A percentile compares a stretch with the other conserved stretches of the same genome.
These are phyloP conservation scores for Puccinia novopanici DNA, from an alignment of 1,284 basidiomycete genomes.

Conservation along the genomic window DNA sequence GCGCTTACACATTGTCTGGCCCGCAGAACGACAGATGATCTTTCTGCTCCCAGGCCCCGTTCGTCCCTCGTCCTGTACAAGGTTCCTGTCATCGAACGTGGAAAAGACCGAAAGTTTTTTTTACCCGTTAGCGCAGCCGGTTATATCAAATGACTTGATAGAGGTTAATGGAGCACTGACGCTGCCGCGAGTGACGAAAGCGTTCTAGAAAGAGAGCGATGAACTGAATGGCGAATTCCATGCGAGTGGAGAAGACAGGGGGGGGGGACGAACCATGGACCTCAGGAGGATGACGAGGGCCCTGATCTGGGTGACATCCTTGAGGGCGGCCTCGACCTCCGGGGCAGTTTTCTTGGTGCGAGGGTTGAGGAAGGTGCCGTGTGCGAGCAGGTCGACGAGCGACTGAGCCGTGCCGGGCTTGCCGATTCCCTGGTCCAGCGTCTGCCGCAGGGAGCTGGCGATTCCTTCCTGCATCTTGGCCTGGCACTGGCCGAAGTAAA, in stretches of 20 bases:
- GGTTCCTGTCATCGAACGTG: conserved; percentile 19
- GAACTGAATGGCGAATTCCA: too few relatives aligned
- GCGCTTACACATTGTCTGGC: conserved; percentile 32
- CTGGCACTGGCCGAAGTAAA: conserved; percentile 39
- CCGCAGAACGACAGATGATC: conserved; percentile 40
- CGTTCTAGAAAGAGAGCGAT: conserved; percentile 15
- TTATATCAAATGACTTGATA: neutral
- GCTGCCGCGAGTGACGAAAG: conserved; percentile 37
- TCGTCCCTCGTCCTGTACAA: conserved; percentile 24
- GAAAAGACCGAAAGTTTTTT: neutral
- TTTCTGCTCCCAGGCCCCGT: conserved; percentile 32
- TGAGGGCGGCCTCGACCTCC: conserved; percentile 22
- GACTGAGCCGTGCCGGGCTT: neutral
- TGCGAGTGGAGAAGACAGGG: neutral
- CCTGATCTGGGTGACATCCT: conserved; percentile 40
- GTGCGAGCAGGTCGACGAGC: neutral
- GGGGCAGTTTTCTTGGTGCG: conserved; percentile 20
- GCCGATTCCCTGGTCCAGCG: conserved; percentile 21
- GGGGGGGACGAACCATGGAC: conserved; percentile 33
- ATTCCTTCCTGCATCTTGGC: conserved; percentile 31
- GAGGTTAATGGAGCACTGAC: neutral
- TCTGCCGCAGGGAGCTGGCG: neutral
- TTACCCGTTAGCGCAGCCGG: neutral
- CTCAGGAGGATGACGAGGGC: conserved; percentile 42
- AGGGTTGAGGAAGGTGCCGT: conserved; percentile 29